Evolutionary conservation across 2,329 filamentous ascomycete species (phyloP), one percentile per base, ranked within the genome.

Genomic region (Aspergillus ochraceus): DNA sequence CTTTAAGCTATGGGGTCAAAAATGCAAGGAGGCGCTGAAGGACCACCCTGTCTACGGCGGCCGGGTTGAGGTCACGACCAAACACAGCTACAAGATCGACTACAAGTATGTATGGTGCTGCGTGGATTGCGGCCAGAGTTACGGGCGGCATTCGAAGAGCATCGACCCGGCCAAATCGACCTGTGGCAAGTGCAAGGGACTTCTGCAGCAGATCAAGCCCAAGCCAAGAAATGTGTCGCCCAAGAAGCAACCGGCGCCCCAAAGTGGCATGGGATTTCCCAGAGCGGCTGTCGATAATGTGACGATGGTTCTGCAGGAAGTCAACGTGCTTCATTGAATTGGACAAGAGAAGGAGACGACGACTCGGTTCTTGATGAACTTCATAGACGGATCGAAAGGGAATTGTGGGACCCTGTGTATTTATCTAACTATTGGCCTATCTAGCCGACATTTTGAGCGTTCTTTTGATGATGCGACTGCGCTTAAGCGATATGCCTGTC

Each of bases 21-120:
- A 73, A 55, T 80, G 76, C 62, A 75, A 71, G 14, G 63, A 69
- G 30, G 74, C 72, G 29, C 62, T 80, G 49, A 67, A 67, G 52
- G 58, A 67, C 24, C 69, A 79, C 2, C 81, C 80, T 0, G 90
- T 93, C 66, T 82, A 79, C 2, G 71, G 83, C 51, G 81, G 86
- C 2, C 84, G 72, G 3, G 78, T 97, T 49, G 78, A 88, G 36
- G 91, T 98, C 20, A 97, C 92, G 1, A 97, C 93, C 0, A 96
- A 91, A 71, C 94, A 99, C 76, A 85, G 81, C 32, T 99, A 97
- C 74, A 85, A 88, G 53, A 98, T 98, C 69, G 89, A 93, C 67
- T 97, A 91, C 79, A 96, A 94, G 78, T 99, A 94, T 72, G 78
- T 93, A 20, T 98, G 95, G 94, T 80, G 84, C 47, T 98, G 94